Base-by-base conservation (phyloP, 148 eudicot species). In the Silene conica region DNA sequence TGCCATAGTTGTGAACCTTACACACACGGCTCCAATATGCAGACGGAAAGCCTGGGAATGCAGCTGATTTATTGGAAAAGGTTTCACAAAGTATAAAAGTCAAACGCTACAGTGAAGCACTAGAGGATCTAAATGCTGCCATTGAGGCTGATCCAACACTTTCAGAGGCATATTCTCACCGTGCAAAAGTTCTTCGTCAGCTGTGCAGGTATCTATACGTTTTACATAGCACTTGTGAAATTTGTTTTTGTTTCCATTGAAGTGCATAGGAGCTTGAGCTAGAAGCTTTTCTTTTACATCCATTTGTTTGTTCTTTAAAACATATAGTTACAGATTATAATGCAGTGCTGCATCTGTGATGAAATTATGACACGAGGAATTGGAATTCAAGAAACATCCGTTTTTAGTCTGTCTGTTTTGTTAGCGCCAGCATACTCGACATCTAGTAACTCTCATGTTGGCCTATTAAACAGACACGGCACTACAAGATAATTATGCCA, bases 81-180 rank as follows among this genome's bases (percentile, higher is more conserved):
- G 90, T 82, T 82, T 83, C 91, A 79, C 86, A 91, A 78, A 91
- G 86, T 82, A 78, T 93, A 62, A 93, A 89, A 81, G 94, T 89
- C 63, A 93, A 91, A 82, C 92, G 74, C 66, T 93, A 89, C 63
- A 93, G 96, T 84, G 98, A 90, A 78, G 98, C 96, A 52, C 85
- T 93, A 48, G 87, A 87, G 80, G 97, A 93, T 76, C 89, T 93
- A 73, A 93, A 93, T 86, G 87, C 98, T 70, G 98, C 98, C 62
- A 93, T 93, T 80, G 97, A 93, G 76, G 95, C 92, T 59, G 95
- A 91, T 80, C 95, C 95, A 56, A 73, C 89, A 73, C 88, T 93
- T 66, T 91, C 97, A 45, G 98, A 93, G 81, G 97, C 98, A 73
- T 93, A 91, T 83, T 74, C 88, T 84, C 92, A 81, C 75, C 88